Conservation (phyloP, 2,329 filamentous ascomycete genomes). For the Clonostachys solani region DNA sequence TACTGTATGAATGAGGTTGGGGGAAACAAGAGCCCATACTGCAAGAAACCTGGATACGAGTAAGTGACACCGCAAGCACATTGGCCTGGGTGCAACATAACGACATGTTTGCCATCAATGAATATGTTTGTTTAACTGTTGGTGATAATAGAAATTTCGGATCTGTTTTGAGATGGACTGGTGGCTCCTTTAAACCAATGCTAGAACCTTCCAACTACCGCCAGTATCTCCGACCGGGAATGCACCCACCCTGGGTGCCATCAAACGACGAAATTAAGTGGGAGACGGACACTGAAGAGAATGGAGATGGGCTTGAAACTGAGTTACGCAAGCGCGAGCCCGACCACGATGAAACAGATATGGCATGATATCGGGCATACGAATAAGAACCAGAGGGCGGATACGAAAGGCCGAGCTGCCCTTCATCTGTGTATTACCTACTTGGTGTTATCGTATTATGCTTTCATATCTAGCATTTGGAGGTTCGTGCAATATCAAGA, state of each 20-base stretch:
- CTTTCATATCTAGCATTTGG: too few relatives aligned
- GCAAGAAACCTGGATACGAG: conserved; percentile 1
- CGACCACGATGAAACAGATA: not conserved
- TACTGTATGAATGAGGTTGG: not conserved
- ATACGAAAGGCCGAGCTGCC: too few relatives aligned
- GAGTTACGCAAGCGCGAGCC: not conserved
- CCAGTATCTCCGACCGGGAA: not conserved
- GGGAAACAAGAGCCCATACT: not conserved
- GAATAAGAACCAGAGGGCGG: too few relatives aligned
- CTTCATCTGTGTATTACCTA: too few relatives aligned
- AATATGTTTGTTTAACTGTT: not conserved
- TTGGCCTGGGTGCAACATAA: not conserved
- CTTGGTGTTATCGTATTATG: too few relatives aligned
- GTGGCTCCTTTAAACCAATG: not conserved
- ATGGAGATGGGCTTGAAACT: not conserved
- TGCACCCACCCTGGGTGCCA: not conserved
- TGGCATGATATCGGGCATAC: too few relatives aligned
- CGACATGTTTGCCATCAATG: not conserved
- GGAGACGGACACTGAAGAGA: conserved; percentile 1
- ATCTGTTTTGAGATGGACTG: not conserved
- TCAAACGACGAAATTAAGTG: not conserved
- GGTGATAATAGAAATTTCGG: not conserved
- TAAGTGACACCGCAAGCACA: not conserved
- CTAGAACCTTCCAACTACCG: not conserved
- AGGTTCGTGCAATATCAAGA: too few relatives aligned